Percentiles rank a stretch among this genome's conserved stretches.
These are phyloP conservation scores for Wickerhamiella cacticola DNA, from an alignment of 805 yeast species.

Conservation along the genomic window DNA sequence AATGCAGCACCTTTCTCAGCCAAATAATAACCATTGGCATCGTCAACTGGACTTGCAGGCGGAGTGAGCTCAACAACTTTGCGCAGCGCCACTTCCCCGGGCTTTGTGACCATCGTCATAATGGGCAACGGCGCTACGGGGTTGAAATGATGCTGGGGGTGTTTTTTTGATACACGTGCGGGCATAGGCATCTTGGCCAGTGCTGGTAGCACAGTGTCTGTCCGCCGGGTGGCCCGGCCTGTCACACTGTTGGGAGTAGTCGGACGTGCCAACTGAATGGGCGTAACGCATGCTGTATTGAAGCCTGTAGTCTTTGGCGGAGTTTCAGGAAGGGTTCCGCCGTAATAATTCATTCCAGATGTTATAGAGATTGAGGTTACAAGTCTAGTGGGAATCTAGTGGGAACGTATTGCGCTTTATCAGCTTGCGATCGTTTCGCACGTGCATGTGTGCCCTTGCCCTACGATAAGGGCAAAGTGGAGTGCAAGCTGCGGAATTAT, in stretches of 20 bases:
- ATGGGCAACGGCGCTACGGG: constrained; percentile 16
- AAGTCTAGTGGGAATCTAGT: not conserved
- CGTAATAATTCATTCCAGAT: not conserved
- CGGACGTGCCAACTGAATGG: constrained; percentile 5
- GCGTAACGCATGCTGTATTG: not conserved
- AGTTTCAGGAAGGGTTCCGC: constrained; percentile 11
- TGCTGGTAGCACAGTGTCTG: not conserved
- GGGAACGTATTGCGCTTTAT: constrained; percentile 4
- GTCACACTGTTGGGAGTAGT: constrained; percentile 5
- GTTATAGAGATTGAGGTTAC: not conserved
- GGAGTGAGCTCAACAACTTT: constrained; percentile 19
- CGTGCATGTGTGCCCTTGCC: constrained; percentile 7
- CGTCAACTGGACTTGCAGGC: constrained; percentile 18
- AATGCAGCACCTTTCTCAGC: constrained; percentile 29
- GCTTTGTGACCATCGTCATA: constrained; percentile 16
- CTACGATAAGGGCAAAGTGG: constrained; percentile 4
- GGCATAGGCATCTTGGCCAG: constrained; percentile 7
- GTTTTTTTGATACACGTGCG: not conserved
- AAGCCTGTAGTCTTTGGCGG: constrained; percentile 9
- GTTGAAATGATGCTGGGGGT: constrained; percentile 3
- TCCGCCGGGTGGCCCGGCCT: constrained; percentile 3
- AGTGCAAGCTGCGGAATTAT: not conserved
- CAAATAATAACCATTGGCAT: constrained; percentile 27
- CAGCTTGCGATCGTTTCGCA: constrained; percentile 9
- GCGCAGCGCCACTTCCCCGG: constrained; percentile 20